Evolutionary conservation across 306 rosid genomes (phyloP).

Genomic region (Prunus dulcis): DNA sequence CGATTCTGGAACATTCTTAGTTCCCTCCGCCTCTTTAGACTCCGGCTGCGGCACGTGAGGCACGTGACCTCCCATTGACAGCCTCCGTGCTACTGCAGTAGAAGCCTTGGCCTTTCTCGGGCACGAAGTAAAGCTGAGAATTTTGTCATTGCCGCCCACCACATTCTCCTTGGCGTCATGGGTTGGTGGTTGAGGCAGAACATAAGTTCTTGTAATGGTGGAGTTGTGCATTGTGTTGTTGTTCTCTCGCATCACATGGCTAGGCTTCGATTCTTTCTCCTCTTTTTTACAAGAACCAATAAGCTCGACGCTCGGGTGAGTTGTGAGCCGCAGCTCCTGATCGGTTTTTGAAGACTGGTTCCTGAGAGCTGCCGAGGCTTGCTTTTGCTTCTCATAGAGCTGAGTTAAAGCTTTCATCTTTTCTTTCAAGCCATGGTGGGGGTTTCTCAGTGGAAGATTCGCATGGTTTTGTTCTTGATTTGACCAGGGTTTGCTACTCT

Average conservation of each 20-base stretch:
- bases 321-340: conserved; percentile 33
- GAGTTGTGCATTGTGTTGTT: conserved; percentile 44
- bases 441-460: conserved; percentile 48
- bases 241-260: conserved; percentile 66
- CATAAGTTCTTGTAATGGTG: conserved; percentile 59
- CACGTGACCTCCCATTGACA: conserved; percentile 40
- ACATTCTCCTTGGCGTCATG: conserved; percentile 61
- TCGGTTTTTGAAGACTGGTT: conserved; percentile 32
- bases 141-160: conserved; percentile 49
- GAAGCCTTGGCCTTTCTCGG: conserved; percentile 38
- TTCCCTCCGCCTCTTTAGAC: conserved; percentile 14
- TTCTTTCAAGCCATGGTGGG: conserved; percentile 88
- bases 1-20: conserved; percentile 29
- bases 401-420: conserved; percentile 79
- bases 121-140: conserved; percentile 55
- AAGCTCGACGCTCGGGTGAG: conserved; percentile 37
- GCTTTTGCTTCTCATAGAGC: conserved; percentile 86
- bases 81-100: conserved; percentile 60
- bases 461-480: conserved; percentile 33
- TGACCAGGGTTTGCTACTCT: conserved; percentile 24
- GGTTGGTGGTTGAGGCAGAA: conserved; percentile 44
- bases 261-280: conserved; percentile 26
- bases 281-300: conserved; percentile 29
- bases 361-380: conserved; percentile 57
- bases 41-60: conserved; percentile 14